Base-by-base conservation (phyloP, 495 filamentous ascomycete species). In the Xylaria nigripes region DNA sequence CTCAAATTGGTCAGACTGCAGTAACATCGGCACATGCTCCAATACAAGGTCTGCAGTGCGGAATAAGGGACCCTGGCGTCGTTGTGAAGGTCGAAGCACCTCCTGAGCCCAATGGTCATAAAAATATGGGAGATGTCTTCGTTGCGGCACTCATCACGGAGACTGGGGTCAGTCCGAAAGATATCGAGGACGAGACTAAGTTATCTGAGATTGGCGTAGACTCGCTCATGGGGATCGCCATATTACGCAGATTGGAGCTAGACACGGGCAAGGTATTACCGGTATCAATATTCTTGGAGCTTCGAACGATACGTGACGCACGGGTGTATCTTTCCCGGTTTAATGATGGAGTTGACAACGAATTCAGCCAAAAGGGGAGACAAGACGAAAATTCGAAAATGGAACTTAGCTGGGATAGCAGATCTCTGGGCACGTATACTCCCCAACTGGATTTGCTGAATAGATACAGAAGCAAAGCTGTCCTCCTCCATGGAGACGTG, bases 401-500 rank as follows among this genome's bases (percentile, higher is more conserved):
- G 9, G 25, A 4, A 4, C 25, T 29, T 9, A 29, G n/a, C n/a
- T n/a, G n/a, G 9, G 25, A 29, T 29, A 9, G 25, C 3, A 27
- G 1, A 32, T 40, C 15, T 6, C 13, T 32, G 25, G 25, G 3
- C 4, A 3, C 25, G 9, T 4, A 29, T 29, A 29, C 22, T 32
- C 3, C 12, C 29, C 0, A 19, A 0, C 23, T 49, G 9, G 40
- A 22, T 16, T 48, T 63, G 19, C 23, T 45, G 9, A 15, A 54
- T 36, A 16, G 16, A 15, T 54, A 48, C n/a, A 24, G 19, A 30
- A 41, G 47, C 59, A 54, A 46, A 48, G 30, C 24, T 58, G 22
- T 81, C 67, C 8, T 72, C 72, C 80, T 86, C 1, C 71, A 77
- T 32, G 85, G 85, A 8, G 70, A 79, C 7, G 54, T 74, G 0